Evolutionary conservation across 805 yeast species (phyloP), one percentile per base, ranked within the genome.

Genomic region (Wickerhamomyces bovis): DNA sequence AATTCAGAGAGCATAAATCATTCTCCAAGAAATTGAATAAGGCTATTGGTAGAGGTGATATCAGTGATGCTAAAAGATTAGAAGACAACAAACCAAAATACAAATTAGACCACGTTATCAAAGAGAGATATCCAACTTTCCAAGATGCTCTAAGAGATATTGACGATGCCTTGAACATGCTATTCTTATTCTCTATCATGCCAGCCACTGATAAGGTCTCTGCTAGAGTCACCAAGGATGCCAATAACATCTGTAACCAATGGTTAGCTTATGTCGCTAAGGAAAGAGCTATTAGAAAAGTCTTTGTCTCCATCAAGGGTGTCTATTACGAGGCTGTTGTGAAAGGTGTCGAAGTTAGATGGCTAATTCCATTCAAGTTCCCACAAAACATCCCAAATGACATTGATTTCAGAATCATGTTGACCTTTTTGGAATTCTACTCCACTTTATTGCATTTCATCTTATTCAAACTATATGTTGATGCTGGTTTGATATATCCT

Each of bases 291-390:
- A 69, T 94, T 55, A 80, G 82, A 56, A 94, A 92, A 66, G 96
- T 89, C 15, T 94, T 94, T 70, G 97, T 94, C 35, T 85, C 96
- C 42, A 92, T 94, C 62, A 94, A 94, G 68, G 99, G 99, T 71
- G 95, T 92, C 16, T 94, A 94, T 68, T 94, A 92, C 64, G 89
- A 89, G 65, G 98, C 97, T 30, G 78, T 65, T 51, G 81, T 94
- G 41, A 82, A 78, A 65, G 99, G 99, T 55, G 96, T 89, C 67
- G 96, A 88, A 55, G 76, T 94, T 41, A 79, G 92, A 69, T 94
- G 99, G 99, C 79, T 94, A 50, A 95, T 89, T 41, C 99, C 99
- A 21, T 94, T 84, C 77, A 94, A 89, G 68, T 94, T 90, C 73
- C 97, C 99, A 18, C 95, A 92, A 66, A 86, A 86, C 66, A 85